A percentile compares a stretch with the other conserved stretches of the same genome.
phyloP scores from a whole-genome alignment of 148 eudicot genomes.

The Suaeda aralocaspica region DNA sequence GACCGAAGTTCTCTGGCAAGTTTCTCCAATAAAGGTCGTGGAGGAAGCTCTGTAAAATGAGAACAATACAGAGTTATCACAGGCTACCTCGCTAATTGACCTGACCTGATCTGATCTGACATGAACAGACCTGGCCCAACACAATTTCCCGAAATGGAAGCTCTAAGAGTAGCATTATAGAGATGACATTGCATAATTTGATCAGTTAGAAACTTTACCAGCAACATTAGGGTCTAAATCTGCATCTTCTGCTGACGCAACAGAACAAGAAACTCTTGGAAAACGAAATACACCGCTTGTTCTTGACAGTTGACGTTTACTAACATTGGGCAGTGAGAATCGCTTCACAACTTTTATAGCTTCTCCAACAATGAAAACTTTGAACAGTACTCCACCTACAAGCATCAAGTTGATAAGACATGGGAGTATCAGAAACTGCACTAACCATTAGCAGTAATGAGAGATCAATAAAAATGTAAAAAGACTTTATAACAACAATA shows the following conservation, averaged over 20 bases:
- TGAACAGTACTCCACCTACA: slow-evolving; percentile 88
- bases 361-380: slow-evolving; percentile 87
- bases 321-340: slow-evolving; percentile 85
- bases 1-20: slow-evolving; percentile 80
- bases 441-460: no score
- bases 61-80: neutral
- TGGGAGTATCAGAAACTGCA: neutral
- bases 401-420: neutral
- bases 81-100: neutral
- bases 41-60: slow-evolving; percentile 73
- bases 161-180: neutral
- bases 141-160: neutral
- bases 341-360: slow-evolving; percentile 88
- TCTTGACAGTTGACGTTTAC: slow-evolving; percentile 53
- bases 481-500: slow-evolving; percentile 23
- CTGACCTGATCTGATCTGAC: neutral
- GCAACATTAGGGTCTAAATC: slow-evolving; percentile 77
- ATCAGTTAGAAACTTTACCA: slow-evolving; percentile 37
- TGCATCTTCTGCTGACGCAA: slow-evolving; percentile 96
- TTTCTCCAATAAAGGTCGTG: slow-evolving; percentile 76
- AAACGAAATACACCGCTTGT: slow-evolving; percentile 68
- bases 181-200: neutral
- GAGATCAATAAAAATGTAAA: neutral
- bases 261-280: slow-evolving; percentile 97
- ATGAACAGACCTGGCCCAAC: neutral